A percentile compares a stretch with the other conserved stretches of the same genome.
Conservation (phyloP, 1,284 basidiomycete genomes). For the Coriolopsis trogii region DNA sequence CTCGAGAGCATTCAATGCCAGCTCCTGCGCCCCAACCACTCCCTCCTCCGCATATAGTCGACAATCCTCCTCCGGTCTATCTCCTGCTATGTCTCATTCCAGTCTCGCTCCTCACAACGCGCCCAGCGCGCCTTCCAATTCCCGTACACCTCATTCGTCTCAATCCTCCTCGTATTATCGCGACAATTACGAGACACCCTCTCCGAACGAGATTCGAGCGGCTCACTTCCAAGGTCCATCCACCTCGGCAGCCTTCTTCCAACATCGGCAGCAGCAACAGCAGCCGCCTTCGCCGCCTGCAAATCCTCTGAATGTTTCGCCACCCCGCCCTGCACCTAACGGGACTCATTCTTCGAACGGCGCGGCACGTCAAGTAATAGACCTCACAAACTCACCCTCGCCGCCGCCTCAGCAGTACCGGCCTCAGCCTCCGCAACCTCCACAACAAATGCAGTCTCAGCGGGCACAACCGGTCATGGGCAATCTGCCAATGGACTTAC, state of each 20-base stretch:
- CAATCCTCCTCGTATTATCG: conserved; percentile 10
- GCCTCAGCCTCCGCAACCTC: conserved; percentile 12
- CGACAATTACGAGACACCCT: conserved; percentile 12
- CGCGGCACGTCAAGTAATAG: conserved; percentile 59
- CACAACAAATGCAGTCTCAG: conserved; percentile 17
- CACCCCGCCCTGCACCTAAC: background rate
- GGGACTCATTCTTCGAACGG: conserved; percentile 9
- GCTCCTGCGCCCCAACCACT: conserved; percentile 8
- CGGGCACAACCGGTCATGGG: conserved; percentile 12
- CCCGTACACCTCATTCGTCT: conserved; percentile 6
- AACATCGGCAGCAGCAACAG: conserved; percentile 26
- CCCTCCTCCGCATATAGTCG: conserved; percentile 19
- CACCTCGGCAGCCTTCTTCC: conserved; percentile 37
- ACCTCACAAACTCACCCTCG: conserved; percentile 76
- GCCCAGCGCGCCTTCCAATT: conserved; percentile 5
- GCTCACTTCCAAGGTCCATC: conserved; percentile 32
- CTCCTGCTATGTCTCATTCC: conserved; percentile 35
- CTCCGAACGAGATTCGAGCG: conserved; percentile 23
- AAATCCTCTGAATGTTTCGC: conserved; percentile 9
- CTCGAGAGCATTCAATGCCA: conserved; percentile 31
- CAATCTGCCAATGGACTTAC: conserved; percentile 46
- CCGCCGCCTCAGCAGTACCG: conserved; percentile 51
- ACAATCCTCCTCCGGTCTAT: conserved; percentile 34
- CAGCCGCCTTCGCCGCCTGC: conserved; percentile 28
- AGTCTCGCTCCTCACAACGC: conserved; percentile 20